Evolutionary conservation across 2,329 filamentous ascomycete genomes (phyloP).

Genomic region (Capronia americana): DNA sequence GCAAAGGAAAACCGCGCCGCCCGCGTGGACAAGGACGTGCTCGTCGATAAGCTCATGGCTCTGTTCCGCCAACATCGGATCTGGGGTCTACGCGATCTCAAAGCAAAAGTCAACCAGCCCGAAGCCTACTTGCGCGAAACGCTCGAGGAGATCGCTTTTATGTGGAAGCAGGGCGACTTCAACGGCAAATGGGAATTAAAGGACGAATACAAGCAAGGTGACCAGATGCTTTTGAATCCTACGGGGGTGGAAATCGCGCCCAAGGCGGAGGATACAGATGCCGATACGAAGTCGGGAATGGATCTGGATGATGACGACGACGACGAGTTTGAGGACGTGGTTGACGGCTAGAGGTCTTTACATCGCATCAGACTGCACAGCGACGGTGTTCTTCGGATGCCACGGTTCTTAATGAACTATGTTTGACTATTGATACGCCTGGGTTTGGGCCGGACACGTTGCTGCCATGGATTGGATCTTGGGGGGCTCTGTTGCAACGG

Average conservation of each 20-base stretch:
- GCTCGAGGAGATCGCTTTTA: conserved; percentile 60
- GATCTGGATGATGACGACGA: conserved; percentile 35
- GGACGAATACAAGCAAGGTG: conserved; percentile 45
- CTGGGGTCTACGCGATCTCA: conserved; percentile 91
- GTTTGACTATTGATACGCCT: not conserved
- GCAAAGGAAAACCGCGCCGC: conserved; percentile 81
- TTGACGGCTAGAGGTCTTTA: not conserved
- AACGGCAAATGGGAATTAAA: conserved; percentile 44
- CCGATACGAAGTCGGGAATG: conserved; percentile 36
- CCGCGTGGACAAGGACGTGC: conserved; percentile 85
- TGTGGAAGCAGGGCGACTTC: conserved; percentile 40
- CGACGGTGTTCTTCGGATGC: not conserved
- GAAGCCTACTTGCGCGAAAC: conserved; percentile 90
- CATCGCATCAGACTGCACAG: not conserved
- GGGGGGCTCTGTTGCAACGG: not conserved
- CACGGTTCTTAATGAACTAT: not conserved
- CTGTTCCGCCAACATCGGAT: conserved; percentile 87
- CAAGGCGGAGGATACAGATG: conserved; percentile 38
- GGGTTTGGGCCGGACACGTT: not conserved
- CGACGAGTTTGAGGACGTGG: conserved; percentile 39
- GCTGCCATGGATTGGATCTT: not conserved
- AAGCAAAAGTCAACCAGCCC: conserved; percentile 78
- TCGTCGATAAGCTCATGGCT: conserved; percentile 82
- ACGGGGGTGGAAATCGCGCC: conserved; percentile 33
- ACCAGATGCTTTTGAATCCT: conserved; percentile 41